phyloP scores from a whole-genome alignment of 2,329 filamentous ascomycete species.

The Botrytis aclada region DNA sequence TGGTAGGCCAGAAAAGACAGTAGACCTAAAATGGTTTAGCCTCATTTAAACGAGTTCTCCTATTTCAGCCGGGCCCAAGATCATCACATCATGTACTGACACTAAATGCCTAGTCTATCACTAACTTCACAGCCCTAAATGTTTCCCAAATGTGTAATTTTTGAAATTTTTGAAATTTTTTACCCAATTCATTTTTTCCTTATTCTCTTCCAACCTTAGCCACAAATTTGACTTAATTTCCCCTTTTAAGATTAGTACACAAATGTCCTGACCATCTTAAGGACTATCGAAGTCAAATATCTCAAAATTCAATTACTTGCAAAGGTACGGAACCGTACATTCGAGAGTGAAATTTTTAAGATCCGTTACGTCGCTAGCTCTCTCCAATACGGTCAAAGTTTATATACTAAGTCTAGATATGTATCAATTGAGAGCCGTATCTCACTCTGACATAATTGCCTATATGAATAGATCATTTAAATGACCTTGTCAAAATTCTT shows the following conservation, averaged over 20 bases:
- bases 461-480: background rate
- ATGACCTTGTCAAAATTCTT: background rate
- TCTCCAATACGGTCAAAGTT: background rate
- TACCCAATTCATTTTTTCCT: background rate
- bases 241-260: background rate
- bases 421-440: background rate
- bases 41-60: background rate
- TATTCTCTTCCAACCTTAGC: background rate
- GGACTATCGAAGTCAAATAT: background rate
- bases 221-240: background rate
- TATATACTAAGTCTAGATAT: background rate
- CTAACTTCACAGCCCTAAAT: background rate
- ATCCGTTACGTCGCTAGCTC: background rate
- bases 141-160: background rate
- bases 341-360: background rate
- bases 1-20: background rate
- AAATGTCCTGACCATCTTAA: background rate
- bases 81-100: background rate
- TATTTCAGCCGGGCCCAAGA: background rate
- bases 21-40: background rate
- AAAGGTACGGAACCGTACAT: background rate
- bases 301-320: background rate
- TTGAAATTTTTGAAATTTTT: background rate
- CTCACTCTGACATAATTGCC: rapidly evolving
- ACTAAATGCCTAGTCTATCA: background rate